phyloP scores from a whole-genome alignment of 176 grass and related monocot species.

The Musa troglodytarum region DNA sequence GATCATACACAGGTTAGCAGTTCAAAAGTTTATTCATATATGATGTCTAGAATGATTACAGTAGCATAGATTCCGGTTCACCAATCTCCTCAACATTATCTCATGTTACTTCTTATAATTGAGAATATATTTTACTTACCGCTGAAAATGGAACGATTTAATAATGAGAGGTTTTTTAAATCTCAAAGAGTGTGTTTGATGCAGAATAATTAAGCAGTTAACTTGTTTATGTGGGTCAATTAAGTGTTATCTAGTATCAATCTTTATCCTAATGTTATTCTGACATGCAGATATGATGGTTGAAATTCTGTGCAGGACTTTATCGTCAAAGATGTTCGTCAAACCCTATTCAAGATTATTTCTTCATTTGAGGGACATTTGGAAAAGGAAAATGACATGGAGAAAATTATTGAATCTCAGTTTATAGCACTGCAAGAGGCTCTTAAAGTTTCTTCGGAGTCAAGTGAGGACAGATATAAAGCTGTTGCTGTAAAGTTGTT shows the following conservation, averaged over 20 bases:
- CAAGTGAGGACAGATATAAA: constrained; percentile 33
- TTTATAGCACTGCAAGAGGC: constrained; percentile 37
- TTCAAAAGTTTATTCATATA: background rate
- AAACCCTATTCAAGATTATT: constrained; percentile 34
- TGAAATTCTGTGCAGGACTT: constrained; percentile 46
- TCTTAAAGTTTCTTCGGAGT: constrained; percentile 34
- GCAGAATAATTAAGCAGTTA: background rate
- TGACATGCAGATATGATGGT: background rate
- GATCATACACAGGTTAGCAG: constrained; percentile 65
- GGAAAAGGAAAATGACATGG: constrained; percentile 34
- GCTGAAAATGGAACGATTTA: background rate
- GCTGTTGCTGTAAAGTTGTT: constrained; percentile 42
- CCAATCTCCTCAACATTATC: too few relatives aligned
- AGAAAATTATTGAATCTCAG: constrained; percentile 44
- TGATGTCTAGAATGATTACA: background rate
- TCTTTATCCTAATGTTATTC: background rate
- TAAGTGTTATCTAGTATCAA: background rate
- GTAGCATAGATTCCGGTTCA: background rate
- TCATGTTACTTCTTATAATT: too few relatives aligned
- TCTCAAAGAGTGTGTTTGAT: background rate
- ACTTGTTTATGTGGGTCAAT: background rate
- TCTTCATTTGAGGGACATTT: constrained; percentile 35
- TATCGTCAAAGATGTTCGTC: constrained; percentile 40
- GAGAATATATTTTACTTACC: background rate
- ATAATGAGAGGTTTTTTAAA: background rate